These are phyloP conservation scores for Dactylellina leptospora DNA, from an alignment of 2,329 filamentous ascomycete species.

Conservation along the genomic window DNA sequence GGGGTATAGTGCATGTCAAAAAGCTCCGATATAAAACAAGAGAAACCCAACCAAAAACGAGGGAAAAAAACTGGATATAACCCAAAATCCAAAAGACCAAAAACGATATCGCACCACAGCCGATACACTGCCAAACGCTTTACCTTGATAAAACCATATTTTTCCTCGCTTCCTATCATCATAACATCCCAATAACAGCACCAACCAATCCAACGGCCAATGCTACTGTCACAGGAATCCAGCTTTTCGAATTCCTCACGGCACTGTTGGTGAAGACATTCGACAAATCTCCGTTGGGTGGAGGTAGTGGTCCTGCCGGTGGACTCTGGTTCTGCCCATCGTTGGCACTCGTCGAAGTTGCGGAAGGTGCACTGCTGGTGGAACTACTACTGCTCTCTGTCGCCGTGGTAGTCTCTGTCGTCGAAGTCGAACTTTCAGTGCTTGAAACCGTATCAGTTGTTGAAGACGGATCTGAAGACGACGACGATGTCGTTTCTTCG, in stretches of 20 bases:
- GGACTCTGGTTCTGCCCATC: neutral
- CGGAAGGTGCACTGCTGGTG: conserved; percentile 1
- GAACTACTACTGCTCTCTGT: neutral
- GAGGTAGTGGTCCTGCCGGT: conserved; percentile 25
- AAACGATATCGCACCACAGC: neutral
- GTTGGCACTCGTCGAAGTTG: conserved; percentile 12
- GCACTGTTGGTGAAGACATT: conserved; percentile 43
- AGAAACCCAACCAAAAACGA: neutral
- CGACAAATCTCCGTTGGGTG: conserved; percentile 41
- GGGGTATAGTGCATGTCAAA: too few relatives aligned
- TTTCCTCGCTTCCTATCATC: conserved; percentile 2
- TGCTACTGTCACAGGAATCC: neutral
- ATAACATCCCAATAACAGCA: conserved; percentile 20
- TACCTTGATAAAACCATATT: neutral
- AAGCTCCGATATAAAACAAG: conserved; percentile 7
- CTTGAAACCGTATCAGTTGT: conserved; percentile 7
- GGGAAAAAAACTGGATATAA: conserved; percentile 1
- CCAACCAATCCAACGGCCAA: conserved; percentile 22
- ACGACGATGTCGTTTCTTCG: neutral
- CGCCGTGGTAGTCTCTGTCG: conserved; percentile 1
- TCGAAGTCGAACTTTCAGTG: conserved; percentile 9
- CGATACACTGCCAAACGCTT: neutral
- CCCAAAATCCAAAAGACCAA: neutral
- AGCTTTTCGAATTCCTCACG: neutral
- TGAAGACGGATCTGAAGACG: neutral